phyloP scores from a whole-genome alignment of 805 yeast species.

The Barnettozyma botsteinii region DNA sequence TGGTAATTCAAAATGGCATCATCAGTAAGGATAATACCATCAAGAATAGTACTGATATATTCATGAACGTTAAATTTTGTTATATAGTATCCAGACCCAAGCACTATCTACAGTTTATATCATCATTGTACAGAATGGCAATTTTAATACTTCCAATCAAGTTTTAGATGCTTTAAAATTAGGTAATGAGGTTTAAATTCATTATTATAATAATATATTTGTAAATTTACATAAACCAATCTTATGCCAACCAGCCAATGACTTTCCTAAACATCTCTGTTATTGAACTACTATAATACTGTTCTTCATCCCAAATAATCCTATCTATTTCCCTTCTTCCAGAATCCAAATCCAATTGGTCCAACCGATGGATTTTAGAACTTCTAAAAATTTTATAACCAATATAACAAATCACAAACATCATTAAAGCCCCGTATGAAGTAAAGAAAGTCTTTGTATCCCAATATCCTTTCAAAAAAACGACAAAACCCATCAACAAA shows the following conservation, averaged over 20 bases:
- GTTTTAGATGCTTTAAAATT: too few relatives aligned
- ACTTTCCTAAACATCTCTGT: constrained; percentile 25
- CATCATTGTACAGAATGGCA: too few relatives aligned
- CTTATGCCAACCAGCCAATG: constrained; percentile 29
- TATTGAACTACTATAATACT: constrained; percentile 29
- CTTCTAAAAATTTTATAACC: constrained; percentile 56
- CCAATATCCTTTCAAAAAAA: constrained; percentile 55
- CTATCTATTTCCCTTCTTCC: constrained; percentile 83
- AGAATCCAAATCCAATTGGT: constrained; percentile 73
- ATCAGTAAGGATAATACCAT: too few relatives aligned
- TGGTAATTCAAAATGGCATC: too few relatives aligned
- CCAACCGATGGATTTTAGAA: constrained; percentile 60
- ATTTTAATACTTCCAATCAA: too few relatives aligned
- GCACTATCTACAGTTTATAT: too few relatives aligned
- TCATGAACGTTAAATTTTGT: too few relatives aligned
- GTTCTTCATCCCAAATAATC: constrained; percentile 75
- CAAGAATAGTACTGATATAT: too few relatives aligned
- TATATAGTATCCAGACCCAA: too few relatives aligned
- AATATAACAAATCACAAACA: constrained; percentile 45
- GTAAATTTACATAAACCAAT: too few relatives aligned
- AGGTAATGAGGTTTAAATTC: too few relatives aligned
- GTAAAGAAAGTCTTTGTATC: constrained; percentile 56
- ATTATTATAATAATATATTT: too few relatives aligned
- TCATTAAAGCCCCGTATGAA: constrained; percentile 54
- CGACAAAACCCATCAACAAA: constrained; percentile 55